These are phyloP conservation scores for Colletotrichum camelliae DNA, from an alignment of 2,329 filamentous ascomycete genomes.

Conservation along the genomic window DNA sequence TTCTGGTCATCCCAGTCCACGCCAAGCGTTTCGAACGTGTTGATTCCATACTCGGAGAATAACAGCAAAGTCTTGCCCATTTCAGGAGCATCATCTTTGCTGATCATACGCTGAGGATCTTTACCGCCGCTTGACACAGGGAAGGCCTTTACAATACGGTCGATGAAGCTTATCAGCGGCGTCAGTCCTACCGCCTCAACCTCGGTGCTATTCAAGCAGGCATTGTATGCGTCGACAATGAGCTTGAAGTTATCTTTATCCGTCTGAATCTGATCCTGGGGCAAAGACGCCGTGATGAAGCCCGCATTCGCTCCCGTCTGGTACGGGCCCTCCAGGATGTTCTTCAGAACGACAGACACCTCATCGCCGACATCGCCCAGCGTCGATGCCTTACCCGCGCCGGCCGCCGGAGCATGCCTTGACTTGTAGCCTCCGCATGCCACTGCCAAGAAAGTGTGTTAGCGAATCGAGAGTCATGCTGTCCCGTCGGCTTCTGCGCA, in stretches of 20 bases:
- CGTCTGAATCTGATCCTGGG: constrained; percentile 42
- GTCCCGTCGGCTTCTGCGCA: background rate
- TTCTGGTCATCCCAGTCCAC: constrained; percentile 47
- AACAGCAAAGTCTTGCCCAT: constrained; percentile 44
- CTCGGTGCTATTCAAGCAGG: constrained; percentile 67
- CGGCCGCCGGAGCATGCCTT: constrained; percentile 66
- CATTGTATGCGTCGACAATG: constrained; percentile 66
- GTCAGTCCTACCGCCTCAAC: constrained; percentile 59
- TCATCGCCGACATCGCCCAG: constrained; percentile 65
- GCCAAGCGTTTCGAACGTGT: constrained; percentile 39
- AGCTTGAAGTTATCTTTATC: constrained; percentile 70
- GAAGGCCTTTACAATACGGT: constrained; percentile 31
- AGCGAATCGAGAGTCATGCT: background rate
- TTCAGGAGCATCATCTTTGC: background rate
- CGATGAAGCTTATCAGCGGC: constrained; percentile 62
- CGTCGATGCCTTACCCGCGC: constrained; percentile 64
- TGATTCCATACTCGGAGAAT: constrained; percentile 49
- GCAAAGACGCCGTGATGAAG: constrained; percentile 23
- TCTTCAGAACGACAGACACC: constrained; percentile 60
- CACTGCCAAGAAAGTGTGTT: constrained; percentile 30
- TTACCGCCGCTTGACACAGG: constrained; percentile 27
- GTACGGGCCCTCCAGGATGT: constrained; percentile 66
- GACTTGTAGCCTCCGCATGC: constrained; percentile 71
- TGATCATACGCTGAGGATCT: constrained; percentile 28
- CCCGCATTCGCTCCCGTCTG: constrained; percentile 43